Percentiles rank a stretch among this genome's conserved stretches.
Evolutionary conservation across 441 rosid genomes (phyloP).

Genomic region (Adansonia madagascariensis): DNA sequence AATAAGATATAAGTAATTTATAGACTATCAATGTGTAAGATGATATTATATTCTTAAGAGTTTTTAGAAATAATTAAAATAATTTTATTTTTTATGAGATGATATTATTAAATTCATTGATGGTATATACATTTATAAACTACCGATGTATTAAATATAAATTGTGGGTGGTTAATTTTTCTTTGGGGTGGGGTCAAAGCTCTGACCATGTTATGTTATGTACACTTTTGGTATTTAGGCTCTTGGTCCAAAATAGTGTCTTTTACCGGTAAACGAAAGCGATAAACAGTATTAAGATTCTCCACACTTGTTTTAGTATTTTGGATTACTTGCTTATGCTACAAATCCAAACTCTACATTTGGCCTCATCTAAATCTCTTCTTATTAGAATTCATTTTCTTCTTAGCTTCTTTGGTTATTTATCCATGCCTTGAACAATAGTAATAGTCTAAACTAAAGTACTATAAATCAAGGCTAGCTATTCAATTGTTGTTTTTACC

Average conservation of each 20-base stretch:
- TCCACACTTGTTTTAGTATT: conserved; percentile 16
- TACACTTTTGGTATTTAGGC: conserved; percentile 21
- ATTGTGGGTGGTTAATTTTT: neutral
- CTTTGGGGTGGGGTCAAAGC: neutral
- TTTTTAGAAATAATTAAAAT: too few species aligned
- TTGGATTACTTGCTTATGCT: conserved; percentile 28
- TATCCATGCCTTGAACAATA: neutral
- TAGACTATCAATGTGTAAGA: too few species aligned
- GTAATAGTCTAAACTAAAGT: neutral
- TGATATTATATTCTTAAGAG: too few species aligned
- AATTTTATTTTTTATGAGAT: too few species aligned
- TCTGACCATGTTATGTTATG: neutral
- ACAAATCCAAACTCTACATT: conserved; percentile 25
- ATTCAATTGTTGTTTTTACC: neutral
- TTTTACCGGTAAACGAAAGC: conserved; percentile 21
- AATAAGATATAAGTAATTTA: too few species aligned
- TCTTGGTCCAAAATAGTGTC: conserved; percentile 18
- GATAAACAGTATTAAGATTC: conserved; percentile 31
- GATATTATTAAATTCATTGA: too few species aligned
- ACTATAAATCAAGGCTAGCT: neutral
- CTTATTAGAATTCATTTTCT: conserved; percentile 7
- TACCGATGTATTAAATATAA: too few species aligned
- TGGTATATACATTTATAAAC: too few species aligned
- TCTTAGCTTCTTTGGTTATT: conserved; percentile 3
- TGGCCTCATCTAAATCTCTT: conserved; percentile 25